phyloP scores from a whole-genome alignment of 2,329 filamentous ascomycete genomes.

The Venturia carpophila region DNA sequence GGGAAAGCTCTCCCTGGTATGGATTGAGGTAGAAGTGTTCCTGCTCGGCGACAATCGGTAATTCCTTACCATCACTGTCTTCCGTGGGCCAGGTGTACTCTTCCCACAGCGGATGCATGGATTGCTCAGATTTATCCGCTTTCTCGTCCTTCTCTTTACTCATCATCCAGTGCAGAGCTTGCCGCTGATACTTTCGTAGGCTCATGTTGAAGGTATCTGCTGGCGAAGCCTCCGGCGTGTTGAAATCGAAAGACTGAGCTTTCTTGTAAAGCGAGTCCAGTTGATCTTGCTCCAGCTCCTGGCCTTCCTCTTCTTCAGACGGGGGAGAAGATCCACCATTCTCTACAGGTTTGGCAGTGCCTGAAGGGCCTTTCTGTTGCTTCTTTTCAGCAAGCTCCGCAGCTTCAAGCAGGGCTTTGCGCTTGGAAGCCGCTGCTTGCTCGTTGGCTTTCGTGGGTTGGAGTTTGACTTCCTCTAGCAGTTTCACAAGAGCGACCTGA shows the following conservation, averaged over 20 bases:
- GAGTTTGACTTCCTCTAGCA: slow-evolving; percentile 84
- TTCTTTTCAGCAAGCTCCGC: slow-evolving; percentile 75
- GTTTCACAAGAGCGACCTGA: slow-evolving; percentile 78
- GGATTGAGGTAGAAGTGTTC: slow-evolving; percentile 88
- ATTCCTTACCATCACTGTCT: slow-evolving; percentile 73
- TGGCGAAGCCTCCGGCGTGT: slow-evolving; percentile 79
- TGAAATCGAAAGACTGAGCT: slow-evolving; percentile 93
- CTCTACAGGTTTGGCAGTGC: slow-evolving; percentile 48
- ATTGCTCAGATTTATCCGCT: slow-evolving; percentile 57
- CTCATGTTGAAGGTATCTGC: slow-evolving; percentile 73
- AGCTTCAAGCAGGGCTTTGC: slow-evolving; percentile 77
- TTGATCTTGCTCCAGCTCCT: slow-evolving; percentile 91
- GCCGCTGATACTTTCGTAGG: slow-evolving; percentile 87
- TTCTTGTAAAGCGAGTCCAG: slow-evolving; percentile 91
- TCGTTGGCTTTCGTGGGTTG: slow-evolving; percentile 68
- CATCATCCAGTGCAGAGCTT: slow-evolving; percentile 94
- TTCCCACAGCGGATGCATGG: slow-evolving; percentile 97
- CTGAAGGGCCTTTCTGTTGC: slow-evolving; percentile 32
- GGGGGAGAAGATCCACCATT: slow-evolving; percentile 47
- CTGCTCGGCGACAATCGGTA: slow-evolving; percentile 59
- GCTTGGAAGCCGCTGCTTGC: slow-evolving; percentile 66
- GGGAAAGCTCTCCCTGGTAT: slow-evolving; percentile 86
- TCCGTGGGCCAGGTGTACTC: slow-evolving; percentile 85
- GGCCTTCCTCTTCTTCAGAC: slow-evolving; percentile 68
- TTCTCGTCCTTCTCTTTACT: slow-evolving; percentile 79